Base-by-base conservation (phyloP, 805 yeast genomes). In the Jamesozyma spencerorum region DNA sequence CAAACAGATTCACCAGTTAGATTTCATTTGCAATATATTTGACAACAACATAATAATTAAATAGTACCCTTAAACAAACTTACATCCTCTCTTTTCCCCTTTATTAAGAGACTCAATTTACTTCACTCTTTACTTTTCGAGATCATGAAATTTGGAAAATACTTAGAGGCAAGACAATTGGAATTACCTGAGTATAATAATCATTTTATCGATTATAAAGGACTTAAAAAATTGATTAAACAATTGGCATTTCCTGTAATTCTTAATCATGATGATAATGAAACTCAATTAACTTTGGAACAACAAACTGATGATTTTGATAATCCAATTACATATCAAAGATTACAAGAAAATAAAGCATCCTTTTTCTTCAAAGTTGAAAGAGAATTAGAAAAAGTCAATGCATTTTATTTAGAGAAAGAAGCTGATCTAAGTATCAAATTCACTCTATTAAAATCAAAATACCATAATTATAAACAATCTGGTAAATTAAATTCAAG, bases 111-210 rank as follows among this genome's bases (percentile, higher is more conserved):
- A n/a, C n/a, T n/a, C n/a, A n/a, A n/a, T n/a, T n/a, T n/a, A n/a
- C n/a, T n/a, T n/a, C n/a, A n/a, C n/a, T n/a, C n/a, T n/a, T n/a
- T n/a, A n/a, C n/a, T n/a, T n/a, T n/a, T n/a, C n/a, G n/a, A n/a
- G n/a, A 22, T 13, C 11, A 37, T 68, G 98, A 92, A 92, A 70
- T 92, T 87, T 63, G 98, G 98, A 38, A 92, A 92, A 64, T 85
- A 86, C 57, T 70, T 92, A 58, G 97, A 95, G 48, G 83, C 94
- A 33, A 77, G 97, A 58, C 96, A 87, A 64, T 70, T 92, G 50
- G 97, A 90, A 62, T 69, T 90, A 44, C 97, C 97, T 10, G 98
- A 92, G 62, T 92, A 92, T 61, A 79, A 94, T 37, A 87, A 90
- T 30, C 82, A 85, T 58, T 92, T 90, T 66, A 90, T 92, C 57